Base-by-base conservation (phyloP, 306 rosid genomes). In the Purshia tridentata region DNA sequence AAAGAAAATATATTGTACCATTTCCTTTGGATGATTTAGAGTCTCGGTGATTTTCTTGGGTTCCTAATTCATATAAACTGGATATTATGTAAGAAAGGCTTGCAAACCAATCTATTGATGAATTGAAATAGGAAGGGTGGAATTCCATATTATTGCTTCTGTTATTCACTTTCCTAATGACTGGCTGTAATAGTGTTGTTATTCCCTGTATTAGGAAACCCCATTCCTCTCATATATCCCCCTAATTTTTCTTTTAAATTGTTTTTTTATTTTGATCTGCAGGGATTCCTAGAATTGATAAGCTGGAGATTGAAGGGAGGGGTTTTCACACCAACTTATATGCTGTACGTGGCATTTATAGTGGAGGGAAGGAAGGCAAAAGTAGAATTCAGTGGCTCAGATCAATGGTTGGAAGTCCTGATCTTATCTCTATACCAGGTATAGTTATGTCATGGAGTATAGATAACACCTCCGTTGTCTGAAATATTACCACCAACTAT, bases 341-440 rank as follows among this genome's bases (percentile, higher is more conserved):
- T 68, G 98, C 99, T 74, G 88, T 91, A 56, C 89, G 93, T 73
- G 99, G 99, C 40, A 70, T 67, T 79, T 95, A 95, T 65, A 90
- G 91, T 78, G 99, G 99, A 72, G 99, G 99, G 73, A 91, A 91
- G 78, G 99, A 95, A 91, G 99, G 99, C 5, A 95, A 91, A 82
- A 95, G 98, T 71, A 85, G 84, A 81, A 86, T 90, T 72, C 99
- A 95, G 74, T 95, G 99, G 99, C 99, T 95, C 75, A 90, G 99
- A 84, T 95, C 99, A 75, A 95, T 95, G 99, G 98, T 91, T 70
- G 99, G 99, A 74, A 95, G 99, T 89, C 99, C 99, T 74, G 99
- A 95, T 85, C 88, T 95, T 75, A 95, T 95, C 85, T 90, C 99
- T 49, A 88, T 95, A 80, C 93, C 90, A 9, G 99, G 99, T 95